Base-by-base conservation (phyloP, 164 flowering plant species). In the Warburgia ugandensis region DNA sequence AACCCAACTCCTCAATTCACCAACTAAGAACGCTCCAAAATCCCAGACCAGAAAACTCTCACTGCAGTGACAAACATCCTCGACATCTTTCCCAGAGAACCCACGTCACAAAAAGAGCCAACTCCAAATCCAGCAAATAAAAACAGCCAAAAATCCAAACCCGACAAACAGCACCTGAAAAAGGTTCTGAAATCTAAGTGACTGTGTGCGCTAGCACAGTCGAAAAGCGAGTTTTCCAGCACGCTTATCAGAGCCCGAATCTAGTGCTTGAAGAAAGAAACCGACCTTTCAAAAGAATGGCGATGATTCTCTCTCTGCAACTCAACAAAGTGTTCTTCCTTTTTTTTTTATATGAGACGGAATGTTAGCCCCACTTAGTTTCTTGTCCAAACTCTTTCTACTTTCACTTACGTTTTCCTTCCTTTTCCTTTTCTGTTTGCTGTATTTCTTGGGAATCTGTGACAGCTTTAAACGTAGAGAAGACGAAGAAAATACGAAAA, bases 401-500 rank as follows among this genome's bases (percentile, higher is more conserved):
- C 26, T 16, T 13, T 49, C 19, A 6, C 6, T 32, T 7, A 21
- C 20, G 5, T n/a, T 9, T 29, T n/a, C 9, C 32, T 38, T 29
- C 30, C 35, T 55, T 45, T 22, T 9, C 14, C 48, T 55, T 22
- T 33, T 45, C 59, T 25, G 35, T 33, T 42, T 19, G 23, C 54
- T 14, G 17, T 26, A 41, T 43, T 44, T 68, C 54, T 65, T 68
- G 62, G 62, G 50, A n/a, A n/a, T n/a, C n/a, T n/a, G n/a, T 68
- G 64, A 78, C 87, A 84, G 85, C 83, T 76, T 80, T 79, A 74
- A 62, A 64, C 69, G 58, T 48, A 28, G 26, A 13, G 61, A 62
- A 56, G 28, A 56, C 56, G 68, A 70, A 68, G 56, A 63, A 63
- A n/a, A n/a, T n/a, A n/a, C n/a, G n/a, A n/a, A n/a, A n/a, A n/a